Base-by-base conservation (phyloP, 2,329 filamentous ascomycete species). In the Fusarium sp. region DNA sequence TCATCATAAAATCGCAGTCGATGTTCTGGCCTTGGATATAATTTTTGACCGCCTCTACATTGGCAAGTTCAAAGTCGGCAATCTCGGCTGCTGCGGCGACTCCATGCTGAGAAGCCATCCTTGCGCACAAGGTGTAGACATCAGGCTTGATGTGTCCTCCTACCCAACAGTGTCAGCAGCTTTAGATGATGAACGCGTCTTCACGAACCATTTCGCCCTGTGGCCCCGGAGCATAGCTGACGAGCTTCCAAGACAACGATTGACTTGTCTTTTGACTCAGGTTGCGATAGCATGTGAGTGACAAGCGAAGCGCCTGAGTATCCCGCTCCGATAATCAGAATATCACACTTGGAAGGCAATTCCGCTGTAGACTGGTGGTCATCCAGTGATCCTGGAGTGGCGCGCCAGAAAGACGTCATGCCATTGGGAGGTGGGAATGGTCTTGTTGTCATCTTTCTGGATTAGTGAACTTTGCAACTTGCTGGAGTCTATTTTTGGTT, bases 311-410 rank as follows among this genome's bases (percentile, higher is more conserved):
- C 79, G 4, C 85, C 84, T 7, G 84, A 78, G 56, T 81, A 84
- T 0, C 85, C 85, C 16, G 82, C 80, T 1, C 84, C 85, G 11
- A 86, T 79, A 40, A 86, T 81, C 18, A 81, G 78, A 53, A 86
- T 80, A 47, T 86, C 83, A 30, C 77, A 79, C 30, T 80, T 61
- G 1, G 68, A 46, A 0, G 83, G 84, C 1, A 86, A 28, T 3
- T 16, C 3, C 3, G 11, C 2, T 1, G 58, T 59, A 0, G 61
- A 67, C 1, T 56, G 59, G 30, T 55, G n/a, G 4, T 45, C 32
- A 10, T 72, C 64, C 2, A 72, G 23, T 3, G 21, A 10, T 10
- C 60, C 54, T 0, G 47, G 58, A 4, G 54, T 13, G 1, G 25
- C 30, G 7, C 69, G 54, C 69, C 69, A 72, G 16, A 71, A 72